Percentiles rank a stretch among this genome's conserved stretches.
These are phyloP conservation scores for Phaeotremella skinneri DNA, from an alignment of 768 basidiomycete genomes.

Conservation along the genomic window DNA sequence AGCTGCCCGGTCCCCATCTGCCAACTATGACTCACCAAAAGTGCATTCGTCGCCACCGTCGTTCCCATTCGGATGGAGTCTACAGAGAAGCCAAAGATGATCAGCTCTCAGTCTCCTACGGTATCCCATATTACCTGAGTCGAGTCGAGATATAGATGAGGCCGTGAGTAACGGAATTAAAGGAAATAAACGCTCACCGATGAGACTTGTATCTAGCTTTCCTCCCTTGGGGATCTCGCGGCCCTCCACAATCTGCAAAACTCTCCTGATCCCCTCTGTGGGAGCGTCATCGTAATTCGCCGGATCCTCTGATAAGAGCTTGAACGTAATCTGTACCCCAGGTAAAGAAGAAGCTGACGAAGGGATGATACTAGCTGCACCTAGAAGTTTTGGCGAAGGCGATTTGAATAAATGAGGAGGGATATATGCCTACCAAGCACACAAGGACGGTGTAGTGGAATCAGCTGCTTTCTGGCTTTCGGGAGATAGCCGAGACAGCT, in stretches of 20 bases:
- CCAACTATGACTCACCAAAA: conserved; percentile 2
- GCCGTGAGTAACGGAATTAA: too few relatives aligned
- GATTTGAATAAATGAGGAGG: conserved; percentile 11
- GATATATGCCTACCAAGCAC: conserved; percentile 36
- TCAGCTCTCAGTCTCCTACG: too few relatives aligned
- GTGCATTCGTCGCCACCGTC: conserved; percentile 26
- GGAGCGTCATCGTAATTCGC: conserved; percentile 34
- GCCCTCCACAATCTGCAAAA: conserved; percentile 33
- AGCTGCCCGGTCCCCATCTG: background rate
- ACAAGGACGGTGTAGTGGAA: conserved; percentile 16
- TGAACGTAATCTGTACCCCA: conserved; percentile 36
- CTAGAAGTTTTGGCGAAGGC: conserved; percentile 18
- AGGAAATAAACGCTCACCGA: conserved; percentile 15
- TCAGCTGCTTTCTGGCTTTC: background rate
- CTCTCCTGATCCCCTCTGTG: conserved; percentile 31
- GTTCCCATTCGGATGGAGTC: conserved; percentile 27
- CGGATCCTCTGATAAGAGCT: conserved; percentile 35
- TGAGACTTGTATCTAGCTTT: conserved; percentile 30
- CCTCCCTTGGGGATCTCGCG: conserved; percentile 16
- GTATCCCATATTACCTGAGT: background rate
- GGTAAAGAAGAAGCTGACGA: conserved; percentile 2
- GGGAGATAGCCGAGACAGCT: background rate
- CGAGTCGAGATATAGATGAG: too few relatives aligned
- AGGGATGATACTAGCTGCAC: conserved; percentile 32
- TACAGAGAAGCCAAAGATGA: background rate